Evolutionary conservation across 305 asterid genomes (phyloP), one percentile per base, ranked within the genome.

Genomic region (Plantago coronopus): DNA sequence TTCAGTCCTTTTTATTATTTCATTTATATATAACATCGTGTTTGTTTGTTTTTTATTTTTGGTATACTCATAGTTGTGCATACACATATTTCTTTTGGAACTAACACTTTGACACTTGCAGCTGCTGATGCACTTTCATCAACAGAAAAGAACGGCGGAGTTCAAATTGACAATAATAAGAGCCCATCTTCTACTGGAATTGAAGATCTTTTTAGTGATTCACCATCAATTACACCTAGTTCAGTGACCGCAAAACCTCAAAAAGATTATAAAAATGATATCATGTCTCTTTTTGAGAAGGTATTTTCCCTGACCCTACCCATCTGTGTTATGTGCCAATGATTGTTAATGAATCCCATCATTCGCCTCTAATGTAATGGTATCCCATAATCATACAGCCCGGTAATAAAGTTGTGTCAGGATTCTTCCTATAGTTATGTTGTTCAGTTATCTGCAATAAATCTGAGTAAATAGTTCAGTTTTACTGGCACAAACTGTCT

Each of bases 201-300:
- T 59, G 97, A 87, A 78, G 95, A 85, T 76, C 72, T 90, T 47
- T 90, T 90, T 68, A 77, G 76, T 63, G 93, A 84, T 78, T 56
- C 89, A 55, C 83, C 85, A 53, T 73, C 95, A 66, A 61, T 74
- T 61, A 70, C 78, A 64, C 83, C 90, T 68, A 57, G 74, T 72
- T 55, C 69, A 47, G 43, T 42, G 21, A 50, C 80, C 22, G 79
- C 62, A 63, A 85, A 68, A 79, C 90, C 91, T 66, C 83, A 78
- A 65, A 94, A 79, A 63, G 95, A 84, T 81, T 81, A 75, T 54
- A 94, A 89, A 78, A 85, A 72, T 38, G 99, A 94, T 72, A 94
- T 94, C 54, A 82, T 94, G 99, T 87, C 96, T 76, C 97, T 94
- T 44, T 94, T 94, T 70, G 99, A 94, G 76, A 87, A 94, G 99